Evolutionary conservation across 805 yeast species (phyloP), one percentile per base, ranked within the genome.

Genomic region (Myxozyma lipomycoides): DNA sequence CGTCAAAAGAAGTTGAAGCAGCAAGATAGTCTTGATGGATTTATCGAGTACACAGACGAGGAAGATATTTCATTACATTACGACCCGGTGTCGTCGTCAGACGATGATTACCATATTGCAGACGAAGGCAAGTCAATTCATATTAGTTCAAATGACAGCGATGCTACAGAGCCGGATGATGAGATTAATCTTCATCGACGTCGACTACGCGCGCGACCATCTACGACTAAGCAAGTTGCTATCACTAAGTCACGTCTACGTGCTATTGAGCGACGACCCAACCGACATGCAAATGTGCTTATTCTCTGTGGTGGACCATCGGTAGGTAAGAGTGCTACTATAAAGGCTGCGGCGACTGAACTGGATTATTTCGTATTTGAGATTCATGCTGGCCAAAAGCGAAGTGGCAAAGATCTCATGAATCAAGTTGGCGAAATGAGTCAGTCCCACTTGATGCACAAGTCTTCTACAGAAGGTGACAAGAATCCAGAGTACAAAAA

Each of bases 401-500:
- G 98, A 62, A 78, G 88, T 1, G 78, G 83, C 43, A 84, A 80
- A 63, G 91, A 86, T 54, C 75, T 91, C 12, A 70, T 74, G 45
- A 77, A 79, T 23, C 78, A 66, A 26, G 71, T 91, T 35, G 81
- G 77, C 43, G 97, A 95, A 61, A 77, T 89, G 46, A 81, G 91
- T 49, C 90, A 96, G 3, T 84, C 95, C 0, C 88, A 87, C 52
- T 70, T 84, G 42, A 90, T 91, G 1, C 86, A 83, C 56, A 44
- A 37, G 22, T 49, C 46, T 28, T 43, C 32, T 5, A 51, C 12
- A 36, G 45, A 19, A 60, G 32, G 32, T 12, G 38, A 26, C 1
- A 36, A 28, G 6, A 12, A 17, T 18, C 41, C 34, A 21, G 43
- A 24, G 3, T 25, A 24, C 15, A 76, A 76, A 45, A 80, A 76